Evolutionary conservation across 495 filamentous ascomycete species (phyloP).

Genomic region (Penicillium waksmanii): DNA sequence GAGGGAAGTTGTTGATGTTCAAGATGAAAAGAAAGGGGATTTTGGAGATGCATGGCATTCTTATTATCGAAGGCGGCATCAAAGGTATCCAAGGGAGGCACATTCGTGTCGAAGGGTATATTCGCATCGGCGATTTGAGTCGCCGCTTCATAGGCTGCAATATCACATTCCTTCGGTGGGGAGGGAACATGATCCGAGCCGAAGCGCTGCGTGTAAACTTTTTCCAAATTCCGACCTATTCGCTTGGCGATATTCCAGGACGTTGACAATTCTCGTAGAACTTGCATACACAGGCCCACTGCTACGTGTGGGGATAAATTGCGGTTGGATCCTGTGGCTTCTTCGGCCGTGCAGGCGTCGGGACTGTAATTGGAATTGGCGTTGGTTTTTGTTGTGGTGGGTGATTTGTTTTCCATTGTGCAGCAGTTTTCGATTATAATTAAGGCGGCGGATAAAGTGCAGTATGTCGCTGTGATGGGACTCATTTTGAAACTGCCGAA

Average conservation of each 20-base stretch:
- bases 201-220: slow-evolving; percentile 24
- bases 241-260: slow-evolving; percentile 34
- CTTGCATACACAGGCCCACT: slow-evolving; percentile 22
- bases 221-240: slow-evolving; percentile 30
- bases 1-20: neutral
- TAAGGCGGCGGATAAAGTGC: slow-evolving; percentile 30
- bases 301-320: slow-evolving; percentile 19
- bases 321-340: neutral
- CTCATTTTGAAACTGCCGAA: slow-evolving; percentile 37
- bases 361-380: too few species aligned
- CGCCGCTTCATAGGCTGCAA: neutral
- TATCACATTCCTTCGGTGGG: slow-evolving; percentile 4
- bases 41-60: neutral
- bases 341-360: too few species aligned
- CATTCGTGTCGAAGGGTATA: neutral
- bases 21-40: slow-evolving; percentile 4
- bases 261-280: slow-evolving; percentile 28
- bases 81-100: slow-evolving; percentile 7
- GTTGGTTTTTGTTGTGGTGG: too few species aligned
- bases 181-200: slow-evolving; percentile 18
- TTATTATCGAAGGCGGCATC: slow-evolving; percentile 14
- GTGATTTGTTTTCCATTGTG: slow-evolving; percentile 1
- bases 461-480: slow-evolving; percentile 35
- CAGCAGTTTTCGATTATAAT: slow-evolving; percentile 31
- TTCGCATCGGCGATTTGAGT: neutral